Conservation (phyloP, 2,329 filamentous ascomycete species). For the Fusarium circinatum region DNA sequence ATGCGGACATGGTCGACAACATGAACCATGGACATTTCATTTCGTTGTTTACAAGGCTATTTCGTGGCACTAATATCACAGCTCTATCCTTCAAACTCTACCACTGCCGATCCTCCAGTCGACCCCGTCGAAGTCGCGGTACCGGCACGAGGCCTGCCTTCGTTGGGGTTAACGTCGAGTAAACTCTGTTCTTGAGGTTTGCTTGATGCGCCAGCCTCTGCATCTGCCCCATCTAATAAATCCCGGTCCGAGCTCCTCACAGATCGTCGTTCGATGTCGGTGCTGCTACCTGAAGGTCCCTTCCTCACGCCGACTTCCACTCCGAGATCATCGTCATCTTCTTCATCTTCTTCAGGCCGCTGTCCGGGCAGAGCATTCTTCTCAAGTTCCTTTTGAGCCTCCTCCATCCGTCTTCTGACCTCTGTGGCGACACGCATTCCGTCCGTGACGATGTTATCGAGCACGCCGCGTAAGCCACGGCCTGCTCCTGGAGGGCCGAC, state of each 20-base stretch:
- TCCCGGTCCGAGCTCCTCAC: constrained; percentile 76
- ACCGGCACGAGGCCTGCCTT: constrained; percentile 41
- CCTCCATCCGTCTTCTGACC: constrained; percentile 91
- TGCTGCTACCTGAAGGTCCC: constrained; percentile 51
- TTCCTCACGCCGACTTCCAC: constrained; percentile 55
- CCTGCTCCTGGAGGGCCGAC: constrained; percentile 58
- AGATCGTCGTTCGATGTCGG: constrained; percentile 70
- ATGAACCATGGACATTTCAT: constrained; percentile 20
- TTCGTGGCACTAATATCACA: neutral
- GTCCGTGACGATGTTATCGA: constrained; percentile 97
- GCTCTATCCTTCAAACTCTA: constrained; percentile 55
- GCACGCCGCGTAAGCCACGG: constrained; percentile 86
- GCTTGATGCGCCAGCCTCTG: constrained; percentile 65
- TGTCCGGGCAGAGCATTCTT: constrained; percentile 76
- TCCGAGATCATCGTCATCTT: constrained; percentile 68
- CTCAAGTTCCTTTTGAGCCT: constrained; percentile 91
- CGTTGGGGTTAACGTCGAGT: constrained; percentile 47
- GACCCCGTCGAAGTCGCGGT: constrained; percentile 45
- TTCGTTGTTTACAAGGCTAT: constrained; percentile 26
- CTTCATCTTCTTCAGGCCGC: constrained; percentile 75
- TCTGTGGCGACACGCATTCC: constrained; percentile 96
- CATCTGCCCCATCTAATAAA: constrained; percentile 78
- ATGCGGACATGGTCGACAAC: constrained; percentile 22
- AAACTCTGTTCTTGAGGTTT: constrained; percentile 49
- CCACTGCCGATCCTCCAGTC: constrained; percentile 50